Base-by-base conservation (phyloP, 306 rosid species). In the Vachellia collinsii region DNA sequence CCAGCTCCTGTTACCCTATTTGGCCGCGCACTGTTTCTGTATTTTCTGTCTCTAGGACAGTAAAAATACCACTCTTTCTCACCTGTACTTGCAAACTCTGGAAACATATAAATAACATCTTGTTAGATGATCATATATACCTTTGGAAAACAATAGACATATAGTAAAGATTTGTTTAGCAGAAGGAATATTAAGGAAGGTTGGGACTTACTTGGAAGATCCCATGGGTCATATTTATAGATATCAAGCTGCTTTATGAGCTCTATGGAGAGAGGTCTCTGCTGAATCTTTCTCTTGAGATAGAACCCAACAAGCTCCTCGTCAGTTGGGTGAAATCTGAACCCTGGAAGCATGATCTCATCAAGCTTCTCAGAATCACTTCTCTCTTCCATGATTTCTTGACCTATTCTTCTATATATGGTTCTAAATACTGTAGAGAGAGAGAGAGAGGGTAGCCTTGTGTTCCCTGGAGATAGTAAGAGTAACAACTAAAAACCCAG, bases 231-330 rank as follows among this genome's bases (percentile, higher is more conserved):
- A 7, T 44, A 44, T 44, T 44, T 44, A 7, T 44, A 44, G 7
- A 44, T 44, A 10, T 44, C 12, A 10, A 44, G 7, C 48, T 44
- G 48, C 13, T 44, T 44, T 7, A 44, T 44, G 48, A 94, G 94
- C 78, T 94, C 97, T 48, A 91, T 91, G 25, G 97, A 86, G 43
- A 94, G 89, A 86, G 97, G 95, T 6, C 83, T 71, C 46, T 92
- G 94, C 46, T 90, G 91, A 83, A 91, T 82, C 89, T 91, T 94
- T 79, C 92, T 92, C 84, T 88, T 94, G 69, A 94, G 87, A 47
- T 94, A 94, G 76, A 94, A 94, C 67, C 97, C 97, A 16, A 94
- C 97, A 75, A 94, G 93, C 87, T 94, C 98, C 82, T 94, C 98
- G 70, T 94, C 98, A 3, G 98, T 94, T 54, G 98, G 98, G 72